Base-by-base conservation (phyloP, 768 basidiomycete species). In the Russula virescens region DNA sequence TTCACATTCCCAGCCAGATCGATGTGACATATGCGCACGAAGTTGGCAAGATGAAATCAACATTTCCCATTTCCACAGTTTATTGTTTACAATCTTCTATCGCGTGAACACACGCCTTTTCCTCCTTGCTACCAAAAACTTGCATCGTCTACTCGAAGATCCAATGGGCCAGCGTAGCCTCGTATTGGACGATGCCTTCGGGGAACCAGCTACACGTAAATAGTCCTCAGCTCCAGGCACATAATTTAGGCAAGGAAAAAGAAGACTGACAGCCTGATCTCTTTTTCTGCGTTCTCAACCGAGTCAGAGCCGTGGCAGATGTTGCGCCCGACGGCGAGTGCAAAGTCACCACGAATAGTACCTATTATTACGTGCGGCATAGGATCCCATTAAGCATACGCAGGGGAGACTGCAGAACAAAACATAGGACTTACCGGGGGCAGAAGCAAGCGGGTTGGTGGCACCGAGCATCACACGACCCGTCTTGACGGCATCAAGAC, bases 381-480 rank as follows among this genome's bases (percentile, higher is more conserved):
- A 49, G 31, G 23, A n/a, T 23, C 23, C 5, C 31, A 10, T 47
- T 46, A 8, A 34, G 50, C 8, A 40, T 9, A 28, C 14, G 21
- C 26, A 26, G 10, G 10, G 18, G 18, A 21, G 6, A 2, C 6
- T 26, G 23, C 8, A 34, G 6, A n/a, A 26, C 3, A 31, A 21
- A 28, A 31, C 5, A n/a, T 14, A 57, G 28, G 45, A 75, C 85
- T 64, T 68, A 89, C 95, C 96, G 68, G 90, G 83, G 66, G 84
- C 78, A 66, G 96, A 98, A 43, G 81, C 82, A 66, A 98, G 85
- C 64, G 97, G 97, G 86, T 99, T 97, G 73, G 96, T 97, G 50
- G 94, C 86, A 73, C 96, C 96, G 67, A 96, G 87, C 91, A 97
- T 96, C 75, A 75, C 82, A 78, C 95, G 93, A 69, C 94, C 95